Base-by-base conservation (phyloP, 2,329 filamentous ascomycete species). In the Fusarium kyushuense region DNA sequence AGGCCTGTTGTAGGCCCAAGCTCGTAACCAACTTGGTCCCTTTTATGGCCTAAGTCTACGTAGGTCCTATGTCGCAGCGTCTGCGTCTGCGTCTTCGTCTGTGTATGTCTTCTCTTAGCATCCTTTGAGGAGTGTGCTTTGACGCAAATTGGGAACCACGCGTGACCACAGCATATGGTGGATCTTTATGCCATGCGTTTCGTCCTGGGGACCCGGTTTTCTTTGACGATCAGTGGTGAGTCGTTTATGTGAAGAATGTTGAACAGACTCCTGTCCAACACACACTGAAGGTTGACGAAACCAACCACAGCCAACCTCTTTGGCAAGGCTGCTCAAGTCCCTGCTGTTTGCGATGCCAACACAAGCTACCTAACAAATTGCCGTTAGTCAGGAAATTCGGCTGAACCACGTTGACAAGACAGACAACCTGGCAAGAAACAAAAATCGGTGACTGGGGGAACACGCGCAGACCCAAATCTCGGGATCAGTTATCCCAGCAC, bases 141-240 rank as follows among this genome's bases (percentile, higher is more conserved):
- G 58, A 69, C 62, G 54, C 62, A 72, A 72, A 65, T 67, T 72
- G 63, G 48, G 59, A 71, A 56, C 56, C 59, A 54, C 69, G 68
- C 66, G 63, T 73, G 68, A 73, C 58, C 46, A 58, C 23, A 40
- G 33, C 52, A 45, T 36, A 56, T 52, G 43, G 47, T 51, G 45
- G 49, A 48, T 59, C 52, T 42, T 33, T 57, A 55, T 55, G 63
- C 59, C 51, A 25, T 43, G 49, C 67, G 54, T 65, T 69, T 69
- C 46, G 41, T 30, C 27, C 29, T 53, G 46, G 30, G 38, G 29
- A 43, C 19, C 42, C 17, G 12, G 19, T 47, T 36, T 13, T 35
- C 29, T 29, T n/a, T 41, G 42, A 29, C 35, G 36, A 30, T 63
- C 16, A 25, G 33, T 19, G 29, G 41, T 13, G 38, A 41, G 16